Base-by-base conservation (phyloP, 768 basidiomycete genomes). In the Pleurotus tuber-regium region DNA sequence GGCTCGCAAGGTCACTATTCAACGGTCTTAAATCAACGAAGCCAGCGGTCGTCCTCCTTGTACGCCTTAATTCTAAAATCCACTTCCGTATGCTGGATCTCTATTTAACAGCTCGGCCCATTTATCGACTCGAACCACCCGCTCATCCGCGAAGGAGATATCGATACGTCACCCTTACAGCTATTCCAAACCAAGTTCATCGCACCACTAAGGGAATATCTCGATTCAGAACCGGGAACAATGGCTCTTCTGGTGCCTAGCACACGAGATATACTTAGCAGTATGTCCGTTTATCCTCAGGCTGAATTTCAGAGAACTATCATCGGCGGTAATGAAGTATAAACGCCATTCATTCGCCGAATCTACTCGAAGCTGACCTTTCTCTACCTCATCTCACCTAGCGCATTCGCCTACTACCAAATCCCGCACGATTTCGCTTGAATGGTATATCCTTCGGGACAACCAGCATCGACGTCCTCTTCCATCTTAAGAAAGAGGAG, bases 261-360 rank as follows among this genome's bases (percentile, higher is more conserved):
- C 58, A 74, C 92, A 6, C 77, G 87, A 31, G 97, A 99, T 61
- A 63, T 97, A 23, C 70, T 91, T 54, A 88, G 82, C 59, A 70
- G 78, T 31, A 92, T 96, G 62, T 78, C 80, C 7, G 91, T 89
- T 12, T 97, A 86, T 66, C 97, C 97, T 1, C 97, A 99, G 60
- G 50, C 65, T 10, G 69, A 71, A 23, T 63, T 82, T 5, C 61
- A 71, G 1, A 31, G n/a, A 23, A 25, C 16, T 31, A 14, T 48
- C 5, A 10, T 48, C 40, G 63, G 65, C 26, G 59, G 58, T n/a
- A 76, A 87, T 63, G 67, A 79, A 1, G 89, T 89, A 54, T 57
- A 81, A 64, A 9, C 35, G 11, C 35, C 2, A 41, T 44, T 49
- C 44, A 33, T 39, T 16, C n/a, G n/a, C n/a, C n/a, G n/a, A n/a